A percentile compares a stretch with the other conserved stretches of the same genome.
Conservation (phyloP, 441 rosid genomes). For the Flueggea neowawraea region DNA sequence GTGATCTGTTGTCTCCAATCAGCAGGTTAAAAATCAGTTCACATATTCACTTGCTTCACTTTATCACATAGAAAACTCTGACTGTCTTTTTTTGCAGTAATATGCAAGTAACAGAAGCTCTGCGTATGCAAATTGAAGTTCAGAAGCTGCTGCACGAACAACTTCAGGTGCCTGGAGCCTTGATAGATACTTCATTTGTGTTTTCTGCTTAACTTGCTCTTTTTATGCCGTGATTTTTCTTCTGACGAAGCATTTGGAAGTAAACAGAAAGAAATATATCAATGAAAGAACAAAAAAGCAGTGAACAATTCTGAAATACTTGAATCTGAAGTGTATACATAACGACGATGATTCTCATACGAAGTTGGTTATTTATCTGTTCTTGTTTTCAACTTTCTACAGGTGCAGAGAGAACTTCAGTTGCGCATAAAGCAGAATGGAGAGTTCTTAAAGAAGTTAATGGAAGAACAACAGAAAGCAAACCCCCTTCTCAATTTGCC, state of each 20-base stretch:
- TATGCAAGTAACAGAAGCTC: conserved; percentile 13
- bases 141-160: conserved; percentile 34
- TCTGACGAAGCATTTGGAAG: no score
- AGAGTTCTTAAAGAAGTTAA: conserved; percentile 21
- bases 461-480: conserved; percentile 18
- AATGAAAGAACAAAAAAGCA: no score
- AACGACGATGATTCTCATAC: no score
- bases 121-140: conserved; percentile 26
- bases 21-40: no score
- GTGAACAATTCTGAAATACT: no score
- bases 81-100: conserved; percentile 5
- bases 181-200: not conserved
- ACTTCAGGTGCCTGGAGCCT: conserved; percentile 15
- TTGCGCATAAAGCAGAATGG: conserved; percentile 25
- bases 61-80: no score
- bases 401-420: conserved; percentile 31
- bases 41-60: no score
- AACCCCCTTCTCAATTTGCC: not conserved
- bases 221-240: no score
- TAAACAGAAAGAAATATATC: no score
- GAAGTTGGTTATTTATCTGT: not conserved
- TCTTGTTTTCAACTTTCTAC: not conserved
- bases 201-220: not conserved
- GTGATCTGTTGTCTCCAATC: not conserved
- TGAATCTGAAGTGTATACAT: not conserved